Evolutionary conservation across 2,329 filamentous ascomycete genomes (phyloP).

Genomic region (Blastomyces percursus): DNA sequence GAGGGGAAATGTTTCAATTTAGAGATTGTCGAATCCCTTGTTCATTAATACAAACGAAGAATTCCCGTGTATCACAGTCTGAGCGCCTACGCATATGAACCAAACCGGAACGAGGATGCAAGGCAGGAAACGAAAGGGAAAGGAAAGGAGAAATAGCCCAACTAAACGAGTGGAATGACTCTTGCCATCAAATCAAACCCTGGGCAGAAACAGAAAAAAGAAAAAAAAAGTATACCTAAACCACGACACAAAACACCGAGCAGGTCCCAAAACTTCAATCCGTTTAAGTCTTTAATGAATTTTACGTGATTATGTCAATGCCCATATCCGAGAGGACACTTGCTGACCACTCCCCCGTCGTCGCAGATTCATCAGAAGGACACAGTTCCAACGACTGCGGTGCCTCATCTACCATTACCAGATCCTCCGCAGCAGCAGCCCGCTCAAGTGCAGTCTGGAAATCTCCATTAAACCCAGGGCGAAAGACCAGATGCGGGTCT

Average conservation of each 20-base stretch:
- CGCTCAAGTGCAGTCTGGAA: constrained; percentile 10
- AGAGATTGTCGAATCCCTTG: not conserved
- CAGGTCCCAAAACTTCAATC: not conserved
- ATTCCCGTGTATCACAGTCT: not conserved
- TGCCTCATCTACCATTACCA: not conserved
- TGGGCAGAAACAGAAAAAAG: not conserved
- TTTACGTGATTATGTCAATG: constrained; percentile 1
- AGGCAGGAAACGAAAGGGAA: not conserved
- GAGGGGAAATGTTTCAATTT: not conserved
- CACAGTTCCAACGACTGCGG: not conserved
- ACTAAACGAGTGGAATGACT: not conserved
- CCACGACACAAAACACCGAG: not conserved
- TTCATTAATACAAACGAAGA: not conserved
- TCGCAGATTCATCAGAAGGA: not conserved
- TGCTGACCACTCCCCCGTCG: constrained; percentile 1
- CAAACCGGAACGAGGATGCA: not conserved
- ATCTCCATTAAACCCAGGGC: constrained; percentile 12
- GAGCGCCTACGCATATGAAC: not conserved
- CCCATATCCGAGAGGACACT: not conserved
- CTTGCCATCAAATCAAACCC: not conserved
- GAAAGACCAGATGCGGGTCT: constrained; percentile 10
- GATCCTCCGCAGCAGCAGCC: not conserved
- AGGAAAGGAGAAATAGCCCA: not conserved
- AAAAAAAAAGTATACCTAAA: not conserved
- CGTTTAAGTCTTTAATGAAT: not conserved